Percentiles rank a stretch among this genome's conserved stretches.
Evolutionary conservation across 2,329 filamentous ascomycete species (phyloP).

Genomic region (Pseudopithomyces chartarum): DNA sequence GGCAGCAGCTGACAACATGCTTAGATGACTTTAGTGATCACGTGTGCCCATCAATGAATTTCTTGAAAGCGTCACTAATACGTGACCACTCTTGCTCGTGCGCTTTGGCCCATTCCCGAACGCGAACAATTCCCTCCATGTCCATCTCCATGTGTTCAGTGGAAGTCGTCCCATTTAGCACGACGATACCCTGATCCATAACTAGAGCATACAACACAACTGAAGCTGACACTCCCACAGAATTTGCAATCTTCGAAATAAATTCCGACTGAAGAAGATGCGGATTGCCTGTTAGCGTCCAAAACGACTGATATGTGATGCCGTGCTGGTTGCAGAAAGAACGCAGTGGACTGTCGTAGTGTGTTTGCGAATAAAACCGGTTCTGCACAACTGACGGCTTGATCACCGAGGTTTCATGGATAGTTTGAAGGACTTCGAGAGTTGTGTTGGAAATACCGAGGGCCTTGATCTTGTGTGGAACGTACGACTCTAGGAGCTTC

Average conservation of each 20-base stretch:
- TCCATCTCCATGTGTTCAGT: constrained; percentile 58
- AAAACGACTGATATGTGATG: constrained; percentile 65
- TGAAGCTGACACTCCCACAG: constrained; percentile 48
- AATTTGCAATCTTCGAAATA: constrained; percentile 57
- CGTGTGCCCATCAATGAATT: constrained; percentile 38
- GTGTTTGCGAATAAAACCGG: constrained; percentile 66
- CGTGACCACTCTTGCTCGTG: constrained; percentile 57
- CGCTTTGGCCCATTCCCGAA: constrained; percentile 51
- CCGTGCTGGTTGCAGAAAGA: constrained; percentile 58
- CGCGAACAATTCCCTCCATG: constrained; percentile 49
- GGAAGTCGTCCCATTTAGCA: constrained; percentile 64
- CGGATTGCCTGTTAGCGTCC: constrained; percentile 66
- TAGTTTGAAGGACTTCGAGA: constrained; percentile 59
- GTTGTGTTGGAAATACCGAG: constrained; percentile 79
- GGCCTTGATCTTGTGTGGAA: constrained; percentile 66
- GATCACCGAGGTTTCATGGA: constrained; percentile 55
- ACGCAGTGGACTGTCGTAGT: constrained; percentile 66
- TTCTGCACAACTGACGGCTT: constrained; percentile 75
- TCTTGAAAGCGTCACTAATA: constrained; percentile 41
- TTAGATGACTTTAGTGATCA: background rate
- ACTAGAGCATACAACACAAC: constrained; percentile 63
- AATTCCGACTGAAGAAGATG: constrained; percentile 45
- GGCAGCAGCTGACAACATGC: background rate
- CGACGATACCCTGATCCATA: constrained; percentile 55
- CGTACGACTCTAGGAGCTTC: constrained; percentile 68